A percentile compares a stretch with the other conserved stretches of the same genome.
Conservation (phyloP, 495 filamentous ascomycete genomes). For the Penicillium waksmanii region DNA sequence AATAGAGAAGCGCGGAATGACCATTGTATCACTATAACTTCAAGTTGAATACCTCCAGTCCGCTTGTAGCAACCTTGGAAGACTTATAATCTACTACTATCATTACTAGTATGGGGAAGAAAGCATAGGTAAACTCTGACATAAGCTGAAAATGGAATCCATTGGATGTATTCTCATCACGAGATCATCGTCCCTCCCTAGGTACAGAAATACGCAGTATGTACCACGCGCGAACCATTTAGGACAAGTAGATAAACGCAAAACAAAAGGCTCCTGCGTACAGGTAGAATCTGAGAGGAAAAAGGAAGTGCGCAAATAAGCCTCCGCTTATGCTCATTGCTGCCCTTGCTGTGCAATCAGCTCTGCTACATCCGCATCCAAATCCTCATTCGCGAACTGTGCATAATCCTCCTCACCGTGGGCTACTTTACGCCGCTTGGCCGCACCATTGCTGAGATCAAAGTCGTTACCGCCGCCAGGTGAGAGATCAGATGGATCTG, state of each 20-base stretch:
- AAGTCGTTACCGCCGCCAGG: constrained; percentile 37
- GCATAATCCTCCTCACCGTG: constrained; percentile 70
- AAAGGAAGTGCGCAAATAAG: not conserved
- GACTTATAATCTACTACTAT: too few relatives aligned
- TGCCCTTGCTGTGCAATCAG: constrained; percentile 65
- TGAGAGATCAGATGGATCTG: constrained; percentile 54
- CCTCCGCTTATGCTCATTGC: constrained; percentile 1
- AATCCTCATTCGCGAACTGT: constrained; percentile 66
- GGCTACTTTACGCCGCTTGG: constrained; percentile 78
- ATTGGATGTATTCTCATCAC: too few relatives aligned
- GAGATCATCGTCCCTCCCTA: too few relatives aligned
- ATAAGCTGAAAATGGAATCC: too few relatives aligned
- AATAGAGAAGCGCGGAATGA: constrained; percentile 16
- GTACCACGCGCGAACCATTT: not conserved
- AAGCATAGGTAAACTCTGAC: too few relatives aligned
- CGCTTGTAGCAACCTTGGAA: too few relatives aligned
- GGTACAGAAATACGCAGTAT: not conserved
- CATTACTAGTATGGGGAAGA: too few relatives aligned
- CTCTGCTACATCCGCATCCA: constrained; percentile 85
- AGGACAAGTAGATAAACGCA: not conserved
- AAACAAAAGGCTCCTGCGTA: not conserved
- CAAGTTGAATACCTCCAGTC: not conserved
- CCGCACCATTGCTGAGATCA: constrained; percentile 40
- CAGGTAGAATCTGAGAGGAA: not conserved
- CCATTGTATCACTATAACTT: not conserved